Base-by-base conservation (phyloP, 2,329 filamentous ascomycete genomes). In the Pleoardoris graminearum region DNA sequence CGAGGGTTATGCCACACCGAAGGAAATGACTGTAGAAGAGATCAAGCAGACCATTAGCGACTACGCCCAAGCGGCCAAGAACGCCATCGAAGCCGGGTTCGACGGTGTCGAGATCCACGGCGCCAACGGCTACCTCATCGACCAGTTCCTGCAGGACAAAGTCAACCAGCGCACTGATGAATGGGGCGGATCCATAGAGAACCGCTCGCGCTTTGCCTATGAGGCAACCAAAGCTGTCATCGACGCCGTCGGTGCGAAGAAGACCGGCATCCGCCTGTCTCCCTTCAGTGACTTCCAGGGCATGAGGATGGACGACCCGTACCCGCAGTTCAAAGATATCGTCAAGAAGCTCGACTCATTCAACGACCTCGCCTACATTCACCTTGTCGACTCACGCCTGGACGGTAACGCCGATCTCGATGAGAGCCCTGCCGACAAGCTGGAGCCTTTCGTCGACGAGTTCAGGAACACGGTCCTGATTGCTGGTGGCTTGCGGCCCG, bases 121-220 rank as follows among this genome's bases (percentile, higher is more conserved):
- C 29, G 85, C 85, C 1, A 86, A 88, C 60, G 86, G 86, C 5
- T 90, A 90, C 65, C 77, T 91, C 0, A 69, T 89, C 21, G 80
- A 82, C 50, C 80, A 87, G 59, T 91, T 91, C 69, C 74, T 87
- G 11, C 86, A 84, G 57, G 80, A 82, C 54, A 77, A 70, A 4
- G 73, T 75, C 60, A 87, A 87, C 70, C 75, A 76, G 43, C 77
- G 84, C 1, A 81, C 72, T 2, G 80, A 82, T 54, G 11, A 61
- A 43, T 46, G 81, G 72, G 73, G 80, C 71, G 79, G 79, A 7
- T 76, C 72, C 37, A 64, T 80, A 11, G 77, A 80, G 74, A 80
- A 82, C 63, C 74, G 84, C 54, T 64, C 78, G 46, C 69, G 81
- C 29, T 80, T 86, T 55, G 76, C 72, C 0, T 51, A 85, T 7